Evolutionary conservation across 495 filamentous ascomycete species (phyloP), one percentile per base, ranked within the genome.

Genomic region (Viridothelium virens): DNA sequence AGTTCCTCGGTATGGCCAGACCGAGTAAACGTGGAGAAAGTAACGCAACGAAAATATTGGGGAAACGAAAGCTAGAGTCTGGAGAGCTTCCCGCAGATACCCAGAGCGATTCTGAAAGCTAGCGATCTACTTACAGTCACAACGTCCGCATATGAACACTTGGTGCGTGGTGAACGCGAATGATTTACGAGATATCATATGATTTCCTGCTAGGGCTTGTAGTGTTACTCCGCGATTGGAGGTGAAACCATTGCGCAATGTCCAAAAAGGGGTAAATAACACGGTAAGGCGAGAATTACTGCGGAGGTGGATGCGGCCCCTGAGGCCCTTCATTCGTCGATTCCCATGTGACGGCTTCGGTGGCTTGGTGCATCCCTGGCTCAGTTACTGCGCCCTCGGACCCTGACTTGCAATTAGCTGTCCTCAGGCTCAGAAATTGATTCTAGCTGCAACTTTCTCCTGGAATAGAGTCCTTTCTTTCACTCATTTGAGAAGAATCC

Each of bases 1-100:
- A 59, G 14, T 36, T 34, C 53, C 36, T 68, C 25, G 75, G 73
- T 62, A 75, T 86, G 56, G 14, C 6, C 14, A 44, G 41, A 7
- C 41, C 7, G 41, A 14, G 7, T 7, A 14, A 44, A 44, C 14
- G 6, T 7, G 14, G 14, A 14, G 67, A 80, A 63, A 67, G 70
- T 36, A 59, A 7, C 1, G 3, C 53, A 36, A 59, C 3, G 7
- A 59, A 59, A 14, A 31, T 36, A 34, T 31, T 59, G 3, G 53
- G 53, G 9, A 59, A 59, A 36, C 53, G 53, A 7, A 59, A 59
- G 53, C 31, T 36, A 36, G 18, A 53, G 12, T 11, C 16, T 5
- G 48, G 18, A 53, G 48, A 53, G 5, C 18, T 53, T 11, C 53
- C 5, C 53, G 31, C 18, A 9, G 53, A 44, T 44, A 44, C 41